phyloP scores from a whole-genome alignment of 805 yeast genomes.

The Zygotorulaspora florentina region DNA sequence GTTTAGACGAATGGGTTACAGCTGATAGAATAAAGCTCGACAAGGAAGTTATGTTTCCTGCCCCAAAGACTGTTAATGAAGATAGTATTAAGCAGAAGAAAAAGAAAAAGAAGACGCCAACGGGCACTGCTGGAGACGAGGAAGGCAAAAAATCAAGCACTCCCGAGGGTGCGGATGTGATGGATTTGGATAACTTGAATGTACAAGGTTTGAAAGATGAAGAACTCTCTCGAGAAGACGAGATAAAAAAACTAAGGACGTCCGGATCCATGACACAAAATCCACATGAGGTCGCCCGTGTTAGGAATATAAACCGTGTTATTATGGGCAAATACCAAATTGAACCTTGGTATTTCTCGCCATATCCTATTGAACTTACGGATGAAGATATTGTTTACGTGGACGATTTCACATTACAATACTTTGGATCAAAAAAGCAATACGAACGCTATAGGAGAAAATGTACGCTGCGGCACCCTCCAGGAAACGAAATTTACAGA shows the following conservation, averaged over 20 bases:
- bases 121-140: constrained; percentile 6
- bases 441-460: constrained; percentile 88
- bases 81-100: constrained; percentile 35
- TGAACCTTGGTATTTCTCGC: constrained; percentile 99
- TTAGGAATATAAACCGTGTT: constrained; percentile 72
- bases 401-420: constrained; percentile 85
- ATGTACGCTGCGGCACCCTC: constrained; percentile 90
- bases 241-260: constrained; percentile 84
- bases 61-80: constrained; percentile 48
- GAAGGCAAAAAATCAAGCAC: constrained; percentile 20
- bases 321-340: constrained; percentile 87
- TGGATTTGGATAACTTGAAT: constrained; percentile 80
- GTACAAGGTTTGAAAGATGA: constrained; percentile 76
- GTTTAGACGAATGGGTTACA: constrained; percentile 93
- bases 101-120: constrained; percentile 35
- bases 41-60: constrained; percentile 70
- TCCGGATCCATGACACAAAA: constrained; percentile 98
- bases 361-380: constrained; percentile 91
- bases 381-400: constrained; percentile 88
- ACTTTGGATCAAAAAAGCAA: constrained; percentile 84
- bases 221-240: constrained; percentile 81
- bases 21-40: constrained; percentile 65
- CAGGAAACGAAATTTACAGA: constrained; percentile 95
- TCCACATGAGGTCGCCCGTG: constrained; percentile 79
- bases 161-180: constrained; percentile 50